Conservation (phyloP, 2,329 filamentous ascomycete species). For the Ustulina deusta region DNA sequence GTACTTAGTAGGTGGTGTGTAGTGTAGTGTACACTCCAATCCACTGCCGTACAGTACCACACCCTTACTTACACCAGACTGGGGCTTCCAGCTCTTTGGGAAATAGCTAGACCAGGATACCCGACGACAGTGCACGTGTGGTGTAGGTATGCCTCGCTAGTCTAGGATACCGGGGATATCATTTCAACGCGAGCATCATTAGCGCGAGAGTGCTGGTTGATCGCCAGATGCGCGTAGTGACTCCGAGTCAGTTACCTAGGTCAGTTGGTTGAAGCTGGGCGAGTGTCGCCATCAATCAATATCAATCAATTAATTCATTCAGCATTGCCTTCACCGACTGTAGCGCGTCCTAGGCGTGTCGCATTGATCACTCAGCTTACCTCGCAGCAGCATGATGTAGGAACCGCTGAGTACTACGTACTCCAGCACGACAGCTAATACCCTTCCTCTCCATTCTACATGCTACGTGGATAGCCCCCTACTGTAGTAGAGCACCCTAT, state of each 20-base stretch:
- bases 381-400: constrained; percentile 20
- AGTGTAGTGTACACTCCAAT: neutral
- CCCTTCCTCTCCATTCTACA: neutral
- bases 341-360: constrained; percentile 15
- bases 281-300: neutral
- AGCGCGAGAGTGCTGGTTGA: neutral
- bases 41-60: neutral
- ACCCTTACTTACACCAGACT: neutral
- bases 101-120: constrained; percentile 7
- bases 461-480: too few relatives aligned
- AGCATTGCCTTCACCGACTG: constrained; percentile 20
- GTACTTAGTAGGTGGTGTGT: neutral
- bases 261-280: neutral
- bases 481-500: neutral
- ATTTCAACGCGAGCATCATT: neutral
- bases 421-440: constrained; percentile 19
- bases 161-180: neutral
- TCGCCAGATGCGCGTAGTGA: neutral
- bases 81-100: constrained; percentile 32
- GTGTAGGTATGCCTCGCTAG: neutral
- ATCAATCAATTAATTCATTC: neutral
- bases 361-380: constrained; percentile 35
- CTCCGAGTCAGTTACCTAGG: neutral
- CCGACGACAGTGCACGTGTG: neutral
- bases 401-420: constrained; percentile 9